Base-by-base conservation (phyloP, 1,284 basidiomycete species). In the Tetrapyrgos nigripes region DNA sequence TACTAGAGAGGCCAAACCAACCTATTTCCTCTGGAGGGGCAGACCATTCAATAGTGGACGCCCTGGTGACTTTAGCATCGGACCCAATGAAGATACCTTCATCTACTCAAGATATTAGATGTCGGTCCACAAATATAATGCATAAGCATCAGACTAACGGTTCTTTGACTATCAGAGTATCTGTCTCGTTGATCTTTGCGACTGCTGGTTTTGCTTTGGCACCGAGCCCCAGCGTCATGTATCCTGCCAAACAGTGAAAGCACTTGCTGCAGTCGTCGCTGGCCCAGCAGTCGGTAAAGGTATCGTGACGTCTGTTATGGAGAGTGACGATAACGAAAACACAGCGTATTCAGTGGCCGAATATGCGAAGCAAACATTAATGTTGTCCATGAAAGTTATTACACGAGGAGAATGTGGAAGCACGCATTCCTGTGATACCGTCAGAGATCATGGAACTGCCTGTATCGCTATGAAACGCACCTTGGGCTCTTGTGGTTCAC, bases 361-460 rank as follows among this genome's bases (percentile, higher is more conserved):
- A 72, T 91, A 96, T 4, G 86, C 92, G 66, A 94, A 86, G 66
- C 89, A 89, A n/a, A 85, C 78, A 13, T 78, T 79, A 17, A 88
- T 82, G 3, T 84, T 71, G 53, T 88, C 81, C 58, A 93, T 73
- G 71, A 89, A 96, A 5, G 82, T 83, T 43, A 91, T 87, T 17
- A 80, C 82, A 58, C 94, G 83, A 14, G 96, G 91, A 4, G 94
- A 94, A 70, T 98, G 96, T 2, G 94, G 91, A 5, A 98, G 79
- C 0, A 79, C 64, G 4, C 89, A 77, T 83, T 97, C 94, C 93
- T 94, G 58, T 29, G 28, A 17, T 28, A 23, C 6, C 55, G 50
- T 54, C 24, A 59, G 54, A 14, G 46, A 62, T 51, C 26, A n/a
- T 19, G 14, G 28, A 53, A 31, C 26, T 51, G 31, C 40, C 59